Conservation (phyloP, 345 rosid species). For the Brassica cretica region DNA sequence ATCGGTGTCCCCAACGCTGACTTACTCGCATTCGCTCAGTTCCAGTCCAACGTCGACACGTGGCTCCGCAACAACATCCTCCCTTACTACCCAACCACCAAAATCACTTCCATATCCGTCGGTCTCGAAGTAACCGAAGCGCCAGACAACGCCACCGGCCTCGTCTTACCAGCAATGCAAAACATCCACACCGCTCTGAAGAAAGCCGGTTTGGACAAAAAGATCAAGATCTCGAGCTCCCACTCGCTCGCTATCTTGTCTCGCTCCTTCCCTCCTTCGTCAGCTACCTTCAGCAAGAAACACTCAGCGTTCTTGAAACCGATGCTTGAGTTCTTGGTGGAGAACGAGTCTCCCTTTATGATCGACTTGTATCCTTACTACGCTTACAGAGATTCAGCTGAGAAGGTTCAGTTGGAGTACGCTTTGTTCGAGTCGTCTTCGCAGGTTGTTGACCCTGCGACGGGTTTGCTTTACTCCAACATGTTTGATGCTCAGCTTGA, state of each 20-base stretch:
- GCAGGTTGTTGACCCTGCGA: slow-evolving; percentile 77
- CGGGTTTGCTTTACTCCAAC: slow-evolving; percentile 86
- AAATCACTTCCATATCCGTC: slow-evolving; percentile 76
- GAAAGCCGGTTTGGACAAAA: slow-evolving; percentile 69
- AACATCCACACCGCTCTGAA: slow-evolving; percentile 73
- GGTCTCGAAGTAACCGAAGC: slow-evolving; percentile 84
- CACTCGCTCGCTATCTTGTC: slow-evolving; percentile 84
- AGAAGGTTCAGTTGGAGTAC: slow-evolving; percentile 70
- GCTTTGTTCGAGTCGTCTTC: slow-evolving; percentile 77
- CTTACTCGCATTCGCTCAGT: slow-evolving; percentile 78
- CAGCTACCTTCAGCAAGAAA: slow-evolving; percentile 74
- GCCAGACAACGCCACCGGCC: slow-evolving; percentile 57
- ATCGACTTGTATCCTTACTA: slow-evolving; percentile 83
- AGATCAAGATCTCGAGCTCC: slow-evolving; percentile 81
- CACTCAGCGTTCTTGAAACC: slow-evolving; percentile 74
- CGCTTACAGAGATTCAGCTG: slow-evolving; percentile 76
- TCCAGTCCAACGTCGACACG: slow-evolving; percentile 81
- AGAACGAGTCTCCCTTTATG: slow-evolving; percentile 92
- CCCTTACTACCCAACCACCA: slow-evolving; percentile 79
- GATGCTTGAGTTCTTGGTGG: slow-evolving; percentile 83
- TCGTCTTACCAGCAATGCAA: slow-evolving; percentile 82
- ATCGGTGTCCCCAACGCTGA: slow-evolving; percentile 83
- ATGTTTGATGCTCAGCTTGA: slow-evolving; percentile 99
- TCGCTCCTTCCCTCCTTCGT: slow-evolving; percentile 87
- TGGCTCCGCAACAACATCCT: slow-evolving; percentile 86